Conservation (phyloP, 768 basidiomycete genomes). For the Phaffia australis region DNA sequence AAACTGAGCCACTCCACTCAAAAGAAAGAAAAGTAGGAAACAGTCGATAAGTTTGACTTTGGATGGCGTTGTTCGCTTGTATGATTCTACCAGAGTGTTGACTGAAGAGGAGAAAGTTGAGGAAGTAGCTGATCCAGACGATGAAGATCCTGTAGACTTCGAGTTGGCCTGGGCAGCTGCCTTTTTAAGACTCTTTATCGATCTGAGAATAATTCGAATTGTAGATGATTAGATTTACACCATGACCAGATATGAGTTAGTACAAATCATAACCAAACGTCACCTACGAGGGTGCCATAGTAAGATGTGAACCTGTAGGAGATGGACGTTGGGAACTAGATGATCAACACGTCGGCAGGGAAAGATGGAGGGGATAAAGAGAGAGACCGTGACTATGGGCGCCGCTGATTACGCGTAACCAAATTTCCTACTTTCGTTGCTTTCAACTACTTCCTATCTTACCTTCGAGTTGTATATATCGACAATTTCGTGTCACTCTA, state of each 20-base stretch:
- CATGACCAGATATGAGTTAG: neutral
- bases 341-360: neutral
- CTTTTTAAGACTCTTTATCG: constrained; percentile 7
- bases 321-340: neutral
- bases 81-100: constrained; percentile 60
- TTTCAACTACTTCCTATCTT: too few relatives aligned
- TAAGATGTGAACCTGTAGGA: neutral
- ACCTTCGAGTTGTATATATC: too few relatives aligned
- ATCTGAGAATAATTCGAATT: neutral
- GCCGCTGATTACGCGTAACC: too few relatives aligned
- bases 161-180: constrained; percentile 2
- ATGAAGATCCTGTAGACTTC: neutral
- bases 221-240: neutral
- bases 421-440: too few relatives aligned
- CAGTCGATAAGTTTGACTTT: constrained; percentile 88
- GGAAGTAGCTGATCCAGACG: neutral
- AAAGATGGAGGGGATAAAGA: neutral
- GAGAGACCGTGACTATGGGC: neutral
- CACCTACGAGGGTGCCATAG: neutral
- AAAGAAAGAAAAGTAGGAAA: constrained; percentile 82
- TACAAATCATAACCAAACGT: neutral
- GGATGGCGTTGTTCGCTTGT: constrained; percentile 62
- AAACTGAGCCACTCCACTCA: constrained; percentile 83
- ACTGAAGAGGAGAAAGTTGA: constrained; percentile 19
- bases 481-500: too few relatives aligned